phyloP scores from a whole-genome alignment of 805 yeast genomes.

The Brettanomyces sp. region DNA sequence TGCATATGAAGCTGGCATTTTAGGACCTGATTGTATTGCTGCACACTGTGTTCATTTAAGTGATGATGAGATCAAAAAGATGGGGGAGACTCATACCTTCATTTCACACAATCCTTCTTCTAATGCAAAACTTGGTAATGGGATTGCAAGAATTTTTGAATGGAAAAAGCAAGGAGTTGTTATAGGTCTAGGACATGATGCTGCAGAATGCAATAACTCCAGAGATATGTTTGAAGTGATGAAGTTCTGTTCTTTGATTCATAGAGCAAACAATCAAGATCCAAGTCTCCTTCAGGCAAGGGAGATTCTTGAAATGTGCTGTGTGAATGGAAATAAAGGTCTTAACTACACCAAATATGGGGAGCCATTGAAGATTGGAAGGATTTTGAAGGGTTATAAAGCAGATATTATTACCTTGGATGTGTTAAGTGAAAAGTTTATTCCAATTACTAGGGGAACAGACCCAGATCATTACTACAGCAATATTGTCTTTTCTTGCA shows the following conservation, averaged over 20 bases:
- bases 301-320: conserved; percentile 3
- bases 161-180: not conserved
- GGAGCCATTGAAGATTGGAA: conserved; percentile 1
- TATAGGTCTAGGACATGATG: conserved; percentile 5
- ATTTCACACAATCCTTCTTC: conserved; percentile 5
- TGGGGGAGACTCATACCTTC: conserved; percentile 2
- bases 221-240: conserved; percentile 3
- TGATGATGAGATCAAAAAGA: conserved; percentile 2
- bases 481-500: conserved; percentile 3
- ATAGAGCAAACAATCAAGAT: conserved; percentile 4
- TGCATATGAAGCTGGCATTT: conserved; percentile 4
- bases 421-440: conserved; percentile 1
- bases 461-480: conserved; percentile 3
- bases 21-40: conserved; percentile 6
- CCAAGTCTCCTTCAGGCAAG: conserved; percentile 2
- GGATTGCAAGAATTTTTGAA: conserved; percentile 3
- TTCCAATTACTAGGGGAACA: conserved; percentile 1
- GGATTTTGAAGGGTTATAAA: conserved; percentile 1
- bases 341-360: not conserved
- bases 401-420: conserved; percentile 5
- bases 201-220: conserved; percentile 5
- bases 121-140: conserved; percentile 5
- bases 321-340: conserved; percentile 3
- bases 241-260: conserved; percentile 4
- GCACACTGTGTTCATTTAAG: conserved; percentile 6